These are phyloP conservation scores for Serendipita sp. DNA, from an alignment of 768 basidiomycete genomes.

Conservation along the genomic window DNA sequence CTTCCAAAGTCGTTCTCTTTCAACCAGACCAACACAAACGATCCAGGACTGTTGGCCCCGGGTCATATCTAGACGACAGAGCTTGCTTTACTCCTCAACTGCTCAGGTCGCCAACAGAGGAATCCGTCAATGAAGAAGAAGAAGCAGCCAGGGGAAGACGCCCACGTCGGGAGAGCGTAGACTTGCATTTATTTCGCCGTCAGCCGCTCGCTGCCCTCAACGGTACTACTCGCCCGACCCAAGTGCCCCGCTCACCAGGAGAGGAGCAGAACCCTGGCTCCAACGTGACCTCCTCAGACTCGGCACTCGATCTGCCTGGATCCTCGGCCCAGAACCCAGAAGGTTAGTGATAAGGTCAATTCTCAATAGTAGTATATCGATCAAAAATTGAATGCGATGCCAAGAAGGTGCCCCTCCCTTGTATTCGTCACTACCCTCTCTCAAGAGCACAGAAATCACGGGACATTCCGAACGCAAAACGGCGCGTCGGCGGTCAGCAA, in stretches of 20 bases:
- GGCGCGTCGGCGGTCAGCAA: neutral
- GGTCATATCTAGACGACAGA: conserved; percentile 12
- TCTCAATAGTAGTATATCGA: neutral
- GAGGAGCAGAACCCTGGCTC: neutral
- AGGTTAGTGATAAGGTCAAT: neutral
- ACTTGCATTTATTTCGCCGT: neutral
- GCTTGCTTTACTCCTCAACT: conserved; percentile 7
- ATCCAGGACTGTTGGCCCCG: conserved; percentile 12
- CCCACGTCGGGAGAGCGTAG: neutral
- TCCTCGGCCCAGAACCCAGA: neutral
- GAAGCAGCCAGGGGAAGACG: neutral
- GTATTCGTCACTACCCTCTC: neutral
- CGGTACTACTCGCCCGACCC: neutral
- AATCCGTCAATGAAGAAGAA: neutral
- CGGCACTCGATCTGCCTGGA: neutral
- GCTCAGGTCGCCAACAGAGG: neutral
- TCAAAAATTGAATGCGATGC: neutral
- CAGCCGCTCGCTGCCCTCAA: neutral
- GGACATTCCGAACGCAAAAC: neutral
- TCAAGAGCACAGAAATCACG: neutral
- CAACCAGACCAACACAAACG: conserved; percentile 28
- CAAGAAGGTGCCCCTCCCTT: neutral
- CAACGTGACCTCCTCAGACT: neutral
- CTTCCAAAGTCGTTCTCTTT: conserved; percentile 58
- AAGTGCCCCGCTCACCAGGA: neutral